Evolutionary conservation across 352 stramenopile genomes (phyloP), one percentile per base, ranked within the genome.

Genomic region (Phytophthora vignae): DNA sequence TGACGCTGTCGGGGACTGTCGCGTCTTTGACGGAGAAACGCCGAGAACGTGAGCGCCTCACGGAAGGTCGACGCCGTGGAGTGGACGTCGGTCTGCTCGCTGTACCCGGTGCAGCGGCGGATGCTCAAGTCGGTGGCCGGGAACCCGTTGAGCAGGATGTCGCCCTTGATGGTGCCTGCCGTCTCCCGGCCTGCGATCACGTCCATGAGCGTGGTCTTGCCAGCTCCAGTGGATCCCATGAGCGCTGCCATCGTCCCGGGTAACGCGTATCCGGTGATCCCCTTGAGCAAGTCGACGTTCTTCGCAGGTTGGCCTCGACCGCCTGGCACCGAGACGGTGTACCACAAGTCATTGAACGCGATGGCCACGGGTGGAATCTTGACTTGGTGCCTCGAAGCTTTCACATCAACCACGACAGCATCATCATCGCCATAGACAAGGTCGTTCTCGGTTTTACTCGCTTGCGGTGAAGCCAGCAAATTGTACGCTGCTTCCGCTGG

Each of bases 331-430:
- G 22, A 42, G 25, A 58, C 52, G 15, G 52, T 58, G 27, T 58
- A 44, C 52, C 52, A 58, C 52, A 58, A 58, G 27, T 58, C 52
- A 19, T 44, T 58, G 27, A 58, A 57, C 14, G 52, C 52, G 52
- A 58, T 15, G 27, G 27, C 6, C 14, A 58, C 52, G 2, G 52
- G 27, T 9, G 21, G 52, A 10, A 27, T n/a, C 14, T 58, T 58
- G 27, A 42, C 27, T 44, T 44, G 21, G 15, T 42, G 52, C 22
- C 11, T 56, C 14, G 50, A 15, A 9, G 22, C 27, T 44, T 38
- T 27, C 25, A 58, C 15, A 3, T 15, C 12, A 9, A 55, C 21
- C 12, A 55, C 21, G n/a, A 33, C 22, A 9, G n/a, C 48, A 4
- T 54, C 48, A 4, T 56, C 4, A 14, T 22, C 52, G 25, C 3